Base-by-base conservation (phyloP, 441 rosid genomes). In the Adansonia gregorii region DNA sequence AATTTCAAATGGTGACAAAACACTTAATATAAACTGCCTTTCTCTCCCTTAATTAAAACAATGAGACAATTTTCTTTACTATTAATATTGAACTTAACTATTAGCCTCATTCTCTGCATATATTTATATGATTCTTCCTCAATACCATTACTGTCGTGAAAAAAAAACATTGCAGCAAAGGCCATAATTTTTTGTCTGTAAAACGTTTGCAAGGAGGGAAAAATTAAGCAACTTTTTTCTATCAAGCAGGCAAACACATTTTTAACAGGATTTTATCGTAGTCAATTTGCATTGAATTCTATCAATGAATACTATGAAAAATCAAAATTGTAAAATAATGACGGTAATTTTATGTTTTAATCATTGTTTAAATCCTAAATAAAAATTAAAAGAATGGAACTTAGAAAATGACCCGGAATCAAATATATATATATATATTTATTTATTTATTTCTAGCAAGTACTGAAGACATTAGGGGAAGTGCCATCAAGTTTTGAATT, bases 1-100 rank as follows among this genome's bases (percentile, higher is more conserved):
- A 35, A 35, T 35, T 35, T 74, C 24, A 20, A 67, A 75, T 71
- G 45, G 66, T 20, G 80, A 73, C 64, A 73, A 66, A 59, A 48
- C 10, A 72, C 79, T 63, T 11, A 46, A 27, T 69, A 31, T 14
- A 56, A 67, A 78, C 7, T 52, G 35, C 48, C 17, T 55, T 80
- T 66, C 67, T 65, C 35, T 60, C 8, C 63, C 8, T 49, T 35
- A 14, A n/a, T 48, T 73, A 61, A 56, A 14, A 39, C 69, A 12
- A 14, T 7, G 52, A 24, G 1, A 9, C 49, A 2, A 17, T 8
- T 0, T 71, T 35, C 55, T 68, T 54, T 31, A 58, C 54, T 11
- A 12, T 17, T 55, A 10, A 69, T 19, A 12, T 17, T 55, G 6
- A 69, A 39, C 31, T 56, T 11, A 9, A 12, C 67, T 55, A 4